Base-by-base conservation (phyloP, 768 basidiomycete genomes). In the Austroboletus eburneus region DNA sequence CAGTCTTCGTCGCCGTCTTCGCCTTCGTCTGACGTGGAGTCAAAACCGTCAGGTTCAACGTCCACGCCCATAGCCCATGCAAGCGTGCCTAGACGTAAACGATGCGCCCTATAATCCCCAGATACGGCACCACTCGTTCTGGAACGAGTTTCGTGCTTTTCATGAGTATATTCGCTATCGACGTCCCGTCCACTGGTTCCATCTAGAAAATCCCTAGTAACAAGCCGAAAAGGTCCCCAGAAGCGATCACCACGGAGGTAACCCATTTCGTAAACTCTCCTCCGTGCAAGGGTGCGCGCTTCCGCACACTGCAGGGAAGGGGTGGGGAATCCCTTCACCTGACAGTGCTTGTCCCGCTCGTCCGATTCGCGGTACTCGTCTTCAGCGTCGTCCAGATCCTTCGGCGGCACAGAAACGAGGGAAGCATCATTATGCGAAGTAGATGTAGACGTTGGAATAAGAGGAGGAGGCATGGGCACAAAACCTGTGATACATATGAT, bases 401-500 rank as follows among this genome's bases (percentile, higher is more conserved):
- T 33, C 14, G 3, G n/a, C 23, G 4, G 17, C 6, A 18, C 13
- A n/a, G 5, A 14, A 13, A 23, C 37, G 27, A 12, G 12, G 7
- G 5, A 12, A 27, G 27, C 27, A 27, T 27, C 12, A 6, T 27
- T 32, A n/a, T n/a, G n/a, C n/a, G 38, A 24, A 2, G 29, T 16
- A 7, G 29, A 27, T 16, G 30, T 6, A 12, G 17, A 13, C 9
- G 39, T 16, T 1, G 33, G 13, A 30, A 5, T 24, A 7, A 63
- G 45, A 16, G 61, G 58, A 0, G 48, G 50, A 7, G 57, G 48
- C 39, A 62, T 45, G 3, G 71, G 60, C 14, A 66, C 65, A 41
- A 76, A 75, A 13, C 77, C 77, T 3, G 70, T 72, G 36, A 67
- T 61, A 21, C 74, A 74, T 3, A 76, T 52, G 39, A 79, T 67